Evolutionary conservation across 2,329 filamentous ascomycete species (phyloP).

Genomic region (Fusarium udum): DNA sequence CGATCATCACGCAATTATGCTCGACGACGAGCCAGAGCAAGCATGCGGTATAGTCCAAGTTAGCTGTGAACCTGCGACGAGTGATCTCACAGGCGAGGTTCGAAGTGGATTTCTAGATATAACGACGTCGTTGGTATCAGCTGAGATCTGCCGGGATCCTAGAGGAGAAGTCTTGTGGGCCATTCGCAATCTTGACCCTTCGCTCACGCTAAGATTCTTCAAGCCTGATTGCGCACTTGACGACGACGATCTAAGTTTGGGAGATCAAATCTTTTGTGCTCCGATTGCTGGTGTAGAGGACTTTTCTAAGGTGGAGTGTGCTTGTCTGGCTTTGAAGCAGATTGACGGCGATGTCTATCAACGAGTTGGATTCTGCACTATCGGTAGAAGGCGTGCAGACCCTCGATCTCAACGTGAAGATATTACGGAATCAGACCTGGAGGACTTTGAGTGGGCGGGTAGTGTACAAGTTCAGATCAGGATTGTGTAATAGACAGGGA

Average conservation of each 20-base stretch:
- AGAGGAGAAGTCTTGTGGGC: background rate
- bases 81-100: background rate
- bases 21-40: background rate
- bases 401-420: accelerated
- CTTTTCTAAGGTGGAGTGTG: background rate
- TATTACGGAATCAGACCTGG: accelerated
- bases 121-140: background rate
- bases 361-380: background rate
- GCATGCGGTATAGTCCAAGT: background rate
- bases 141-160: background rate
- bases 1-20: background rate
- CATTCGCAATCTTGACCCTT: background rate
- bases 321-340: background rate
- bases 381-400: accelerated
- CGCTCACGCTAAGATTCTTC: background rate
- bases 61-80: background rate
- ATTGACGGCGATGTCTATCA: background rate
- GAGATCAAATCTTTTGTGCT: background rate
- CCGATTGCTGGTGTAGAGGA: accelerated
- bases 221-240: background rate
- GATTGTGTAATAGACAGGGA: background rate
- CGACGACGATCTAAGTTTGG: background rate
- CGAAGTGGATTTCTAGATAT: background rate
- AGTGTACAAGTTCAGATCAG: background rate
- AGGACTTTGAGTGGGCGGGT: no score